Evolutionary conservation across 2,329 filamentous ascomycete genomes (phyloP).

Genomic region (Penicillium sp.): DNA sequence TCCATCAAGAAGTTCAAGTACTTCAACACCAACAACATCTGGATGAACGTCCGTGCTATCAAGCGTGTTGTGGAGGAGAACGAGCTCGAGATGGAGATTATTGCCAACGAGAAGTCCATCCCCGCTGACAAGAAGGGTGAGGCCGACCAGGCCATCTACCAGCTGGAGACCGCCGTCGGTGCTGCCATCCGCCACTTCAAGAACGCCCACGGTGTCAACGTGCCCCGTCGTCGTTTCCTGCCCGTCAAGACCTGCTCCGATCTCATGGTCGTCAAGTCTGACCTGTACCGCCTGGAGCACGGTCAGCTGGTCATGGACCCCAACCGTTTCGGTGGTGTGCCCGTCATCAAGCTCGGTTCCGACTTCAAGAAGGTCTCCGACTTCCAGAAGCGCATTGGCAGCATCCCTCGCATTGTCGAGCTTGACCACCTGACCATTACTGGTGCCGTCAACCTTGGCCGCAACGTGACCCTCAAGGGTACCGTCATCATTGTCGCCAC

Average conservation of each 20-base stretch:
- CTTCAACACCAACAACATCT: conserved; percentile 99
- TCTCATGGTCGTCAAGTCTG: conserved; percentile 99
- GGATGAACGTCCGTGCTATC: conserved; percentile 96
- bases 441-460: conserved; percentile 92
- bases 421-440: conserved; percentile 87
- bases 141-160: conserved; percentile 93
- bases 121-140: conserved; percentile 99
- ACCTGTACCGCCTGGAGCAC: conserved; percentile 98
- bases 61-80: conserved; percentile 99
- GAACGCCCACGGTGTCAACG: conserved; percentile 98
- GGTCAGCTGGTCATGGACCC: conserved; percentile 97
- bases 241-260: conserved; percentile 99
- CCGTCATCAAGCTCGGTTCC: conserved; percentile 95
- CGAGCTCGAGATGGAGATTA: conserved; percentile 99
- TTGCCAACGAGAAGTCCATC: conserved; percentile 98
- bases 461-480: conserved; percentile 91
- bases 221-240: conserved; percentile 95
- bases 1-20: conserved; percentile 99
- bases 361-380: conserved; percentile 99
- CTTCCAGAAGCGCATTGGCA: conserved; percentile 54
- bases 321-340: conserved; percentile 92
- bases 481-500: conserved; percentile 99
- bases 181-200: conserved; percentile 98
- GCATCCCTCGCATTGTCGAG: conserved; percentile 53
- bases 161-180: conserved; percentile 98